Conservation (phyloP, 2,329 filamentous ascomycete genomes). For the Furcasterigmium sp. region DNA sequence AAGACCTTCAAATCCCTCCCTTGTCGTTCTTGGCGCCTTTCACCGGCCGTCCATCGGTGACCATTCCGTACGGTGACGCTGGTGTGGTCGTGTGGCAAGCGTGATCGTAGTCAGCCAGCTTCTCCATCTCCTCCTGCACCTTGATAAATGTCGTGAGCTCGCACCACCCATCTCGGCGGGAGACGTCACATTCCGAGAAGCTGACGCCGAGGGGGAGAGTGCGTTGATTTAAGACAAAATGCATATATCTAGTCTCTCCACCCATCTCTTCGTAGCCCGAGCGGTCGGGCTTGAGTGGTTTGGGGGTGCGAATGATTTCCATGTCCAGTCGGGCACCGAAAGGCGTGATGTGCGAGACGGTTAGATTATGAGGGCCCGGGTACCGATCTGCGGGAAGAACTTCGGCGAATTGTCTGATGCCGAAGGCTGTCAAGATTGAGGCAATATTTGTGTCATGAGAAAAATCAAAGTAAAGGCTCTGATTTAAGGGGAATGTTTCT, state of each 20-base stretch:
- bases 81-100: slow-evolving; percentile 57
- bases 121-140: slow-evolving; percentile 53
- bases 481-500: slow-evolving; percentile 67
- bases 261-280: slow-evolving; percentile 45
- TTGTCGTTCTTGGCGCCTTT: slow-evolving; percentile 4
- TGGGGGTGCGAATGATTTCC: slow-evolving; percentile 64
- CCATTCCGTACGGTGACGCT: slow-evolving; percentile 28
- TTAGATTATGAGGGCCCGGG: slow-evolving; percentile 54
- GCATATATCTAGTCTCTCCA: slow-evolving; percentile 61
- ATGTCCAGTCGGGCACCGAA: slow-evolving; percentile 71
- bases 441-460: slow-evolving; percentile 73
- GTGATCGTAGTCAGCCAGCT: slow-evolving; percentile 55
- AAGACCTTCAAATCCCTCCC: no score
- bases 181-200: slow-evolving; percentile 56
- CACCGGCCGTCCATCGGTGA: slow-evolving; percentile 30
- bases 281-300: slow-evolving; percentile 52
- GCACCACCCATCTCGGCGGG: slow-evolving; percentile 70
- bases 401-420: slow-evolving; percentile 62
- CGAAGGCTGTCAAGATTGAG: slow-evolving; percentile 66
- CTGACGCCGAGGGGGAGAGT: slow-evolving; percentile 65
- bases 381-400: slow-evolving; percentile 51
- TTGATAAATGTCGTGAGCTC: slow-evolving; percentile 64
- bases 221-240: slow-evolving; percentile 70
- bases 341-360: slow-evolving; percentile 62
- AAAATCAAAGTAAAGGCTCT: slow-evolving; percentile 72